These are phyloP conservation scores for Vanrija pseudolonga DNA, from an alignment of 1,284 basidiomycete species.

Conservation along the genomic window DNA sequence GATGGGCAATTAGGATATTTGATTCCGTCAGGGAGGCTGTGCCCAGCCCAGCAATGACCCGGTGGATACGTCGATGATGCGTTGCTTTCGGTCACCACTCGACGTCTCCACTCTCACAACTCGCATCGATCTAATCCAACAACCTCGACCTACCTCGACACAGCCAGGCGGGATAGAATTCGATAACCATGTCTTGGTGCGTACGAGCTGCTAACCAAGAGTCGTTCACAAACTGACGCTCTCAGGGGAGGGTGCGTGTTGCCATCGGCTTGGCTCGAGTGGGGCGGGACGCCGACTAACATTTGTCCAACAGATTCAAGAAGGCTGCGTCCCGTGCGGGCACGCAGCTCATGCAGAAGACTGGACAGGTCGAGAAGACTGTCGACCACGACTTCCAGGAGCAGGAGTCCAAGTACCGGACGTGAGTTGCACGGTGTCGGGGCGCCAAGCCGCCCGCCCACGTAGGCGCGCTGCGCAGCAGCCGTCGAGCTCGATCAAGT, in stretches of 20 bases:
- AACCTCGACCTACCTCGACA: neutral
- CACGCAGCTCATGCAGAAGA: slow-evolving; percentile 92
- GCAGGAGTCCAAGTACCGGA: slow-evolving; percentile 84
- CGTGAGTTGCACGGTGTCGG: slow-evolving; percentile 56
- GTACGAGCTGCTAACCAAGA: neutral
- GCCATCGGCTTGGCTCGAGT: neutral
- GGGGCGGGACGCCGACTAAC: neutral
- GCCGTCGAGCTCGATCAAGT: neutral
- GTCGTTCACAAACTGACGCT: neutral
- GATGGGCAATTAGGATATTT: no score
- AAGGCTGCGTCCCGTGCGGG: slow-evolving; percentile 90
- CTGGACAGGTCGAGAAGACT: slow-evolving; percentile 93
- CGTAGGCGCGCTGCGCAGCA: neutral
- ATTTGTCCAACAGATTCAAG: slow-evolving; percentile 69
- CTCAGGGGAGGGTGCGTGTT: slow-evolving; percentile 32
- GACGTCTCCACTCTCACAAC: no score
- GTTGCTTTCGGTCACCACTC: no score
- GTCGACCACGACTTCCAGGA: slow-evolving; percentile 90
- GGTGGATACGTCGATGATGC: no score
- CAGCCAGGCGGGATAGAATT: neutral
- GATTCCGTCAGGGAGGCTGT: no score
- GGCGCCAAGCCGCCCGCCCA: neutral
- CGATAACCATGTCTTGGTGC: slow-evolving; percentile 23
- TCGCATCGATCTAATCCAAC: no score
- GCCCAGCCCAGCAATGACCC: no score